Evolutionary conservation across 352 stramenopile species (phyloP), one percentile per base, ranked within the genome.

Genomic region (Globisporangium cederbergense): DNA sequence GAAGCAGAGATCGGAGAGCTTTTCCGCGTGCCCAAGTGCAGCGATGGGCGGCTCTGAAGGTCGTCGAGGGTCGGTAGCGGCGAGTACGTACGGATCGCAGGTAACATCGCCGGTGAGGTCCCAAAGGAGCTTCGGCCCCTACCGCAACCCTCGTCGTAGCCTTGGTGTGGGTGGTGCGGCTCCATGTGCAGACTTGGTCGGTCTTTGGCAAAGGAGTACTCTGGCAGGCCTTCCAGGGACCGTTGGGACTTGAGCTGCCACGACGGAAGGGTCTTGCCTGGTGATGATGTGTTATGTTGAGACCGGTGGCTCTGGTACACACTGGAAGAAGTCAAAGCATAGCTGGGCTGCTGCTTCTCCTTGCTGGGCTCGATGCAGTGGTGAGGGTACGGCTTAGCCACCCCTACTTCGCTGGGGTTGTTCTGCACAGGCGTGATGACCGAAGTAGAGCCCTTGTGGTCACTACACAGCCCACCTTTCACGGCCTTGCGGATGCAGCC

Each of bases 401-500:
- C 6, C 9, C 4, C 38, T 16, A 43, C 34, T 10, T 11, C 9
- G 34, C 34, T 43, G 38, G 10, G 40, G 14, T 46, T 46, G 20
- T 57, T 46, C 16, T 62, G 54, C 32, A 67, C 62, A 16, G 62
- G 62, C 8, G 62, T 62, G 43, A 40, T 58, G 11, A 51, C 43
- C 13, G 20, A 40, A 28, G 25, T 28, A n/a, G 50, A 42, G 25
- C 38, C 32, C 28, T 70, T 57, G 57, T 80, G 73, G 43, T 75
- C 63, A 13, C 43, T 55, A 8, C 73, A 80, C 46, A 62, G 65
- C 3, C 68, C 71, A 4, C 71, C 62, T 32, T 67, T 69, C 14
- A 74, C 62, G 0, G 73, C 71, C 40, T 77, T 76, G 54, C 67
- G 70, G 16, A 25, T 40, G 25, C 73, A 80, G 0, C 51, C 40